Evolutionary conservation across 495 filamentous ascomycete species (phyloP), one percentile per base, ranked within the genome.

Genomic region (Aspergillus cavernicola): DNA sequence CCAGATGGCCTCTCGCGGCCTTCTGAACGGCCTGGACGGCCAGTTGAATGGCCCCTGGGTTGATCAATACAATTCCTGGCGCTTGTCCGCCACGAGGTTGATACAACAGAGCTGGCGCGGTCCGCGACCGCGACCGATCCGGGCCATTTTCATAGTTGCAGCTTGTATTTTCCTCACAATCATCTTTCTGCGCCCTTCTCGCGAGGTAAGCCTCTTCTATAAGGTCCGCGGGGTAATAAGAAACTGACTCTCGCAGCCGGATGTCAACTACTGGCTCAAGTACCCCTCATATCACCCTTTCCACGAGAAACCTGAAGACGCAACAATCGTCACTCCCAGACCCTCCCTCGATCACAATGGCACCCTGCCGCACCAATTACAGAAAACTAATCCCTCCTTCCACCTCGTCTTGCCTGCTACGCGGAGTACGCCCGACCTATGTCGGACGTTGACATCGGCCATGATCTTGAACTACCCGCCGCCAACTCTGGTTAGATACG

Each of bases 401-500:
- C 85, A 88, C 62, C 69, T 88, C 32, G 65, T 87, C 28, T 63
- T 86, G 16, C 79, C 81, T 15, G 75, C 78, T 7, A 68, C 67
- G 35, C 67, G 66, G 20, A 71, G 72, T n/a, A 77, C 74, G 37
- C 61, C 71, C 24, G 66, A 77, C 15, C 69, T 85, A 16, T 86
- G 84, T 65, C 80, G 82, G 46, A 80, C 80, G 1, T 38, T 85
- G 20, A 68, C 84, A 4, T 84, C 82, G 0, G 75, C 81, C 4
- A 81, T 82, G 66, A 71, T 85, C 3, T 67, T 86, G 33, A 76
- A 79, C 55, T 87, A 84, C 47, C 84, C 84, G 4, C 72, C 81
- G 9, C 79, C 82, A 18, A 84, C 74, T 0, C 53, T 86, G 37
- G 65, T 86, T 40, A 75, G 76, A 49, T 80, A 66, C 36, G 66